Conservation (phyloP, 345 rosid genomes). For the Brassica juncea region DNA sequence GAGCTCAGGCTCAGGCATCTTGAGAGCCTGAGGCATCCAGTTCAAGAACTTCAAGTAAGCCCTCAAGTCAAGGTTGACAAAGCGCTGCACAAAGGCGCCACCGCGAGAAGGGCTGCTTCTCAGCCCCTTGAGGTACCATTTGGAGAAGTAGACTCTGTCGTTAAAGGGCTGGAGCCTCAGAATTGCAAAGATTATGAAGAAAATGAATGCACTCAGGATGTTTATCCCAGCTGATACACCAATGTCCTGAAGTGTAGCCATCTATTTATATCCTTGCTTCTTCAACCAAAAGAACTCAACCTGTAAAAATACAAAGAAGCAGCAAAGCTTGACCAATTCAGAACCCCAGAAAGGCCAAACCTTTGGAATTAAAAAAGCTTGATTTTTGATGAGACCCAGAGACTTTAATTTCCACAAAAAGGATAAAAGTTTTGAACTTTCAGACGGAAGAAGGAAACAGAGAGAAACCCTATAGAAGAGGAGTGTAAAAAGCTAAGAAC, state of each 20-base stretch:
- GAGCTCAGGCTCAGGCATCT: conserved; percentile 93
- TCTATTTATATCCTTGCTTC: conserved; percentile 29
- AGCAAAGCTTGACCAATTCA: too few species aligned
- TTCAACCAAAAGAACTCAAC: background rate
- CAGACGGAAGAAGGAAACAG: background rate
- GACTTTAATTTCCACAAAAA: background rate
- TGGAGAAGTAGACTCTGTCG: conserved; percentile 92
- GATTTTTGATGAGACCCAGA: conserved; percentile 31
- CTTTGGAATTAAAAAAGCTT: background rate
- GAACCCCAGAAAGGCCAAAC: too few species aligned
- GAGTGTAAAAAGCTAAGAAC: conserved; percentile 39
- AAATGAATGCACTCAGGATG: conserved; percentile 66
- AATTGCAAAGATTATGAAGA: conserved; percentile 79
- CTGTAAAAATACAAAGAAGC: conserved; percentile 22
- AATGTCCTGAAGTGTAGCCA: conserved; percentile 89
- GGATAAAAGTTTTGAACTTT: background rate
- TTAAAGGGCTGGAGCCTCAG: conserved; percentile 90
- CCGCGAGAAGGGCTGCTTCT: conserved; percentile 65
- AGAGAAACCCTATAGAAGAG: conserved; percentile 27
- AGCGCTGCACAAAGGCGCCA: conserved; percentile 59
- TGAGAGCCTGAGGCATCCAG: conserved; percentile 93
- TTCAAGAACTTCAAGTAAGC: conserved; percentile 73
- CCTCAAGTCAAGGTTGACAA: conserved; percentile 79
- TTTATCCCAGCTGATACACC: conserved; percentile 82
- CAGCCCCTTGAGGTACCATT: conserved; percentile 92